Base-by-base conservation (phyloP, 208 protist species). In the Crithidia expoeki region DNA sequence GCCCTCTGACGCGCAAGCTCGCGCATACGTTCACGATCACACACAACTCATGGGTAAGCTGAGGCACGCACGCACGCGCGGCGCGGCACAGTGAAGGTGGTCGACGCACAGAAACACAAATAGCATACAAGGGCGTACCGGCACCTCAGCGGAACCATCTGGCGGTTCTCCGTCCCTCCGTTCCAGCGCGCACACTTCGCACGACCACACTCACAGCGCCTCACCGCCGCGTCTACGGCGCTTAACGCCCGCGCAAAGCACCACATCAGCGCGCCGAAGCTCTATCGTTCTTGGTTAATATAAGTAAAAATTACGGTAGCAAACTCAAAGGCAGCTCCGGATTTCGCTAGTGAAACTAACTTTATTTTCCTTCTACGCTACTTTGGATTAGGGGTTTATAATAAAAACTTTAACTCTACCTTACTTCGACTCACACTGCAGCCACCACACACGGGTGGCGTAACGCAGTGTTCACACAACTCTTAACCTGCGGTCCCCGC, bases 121-220 rank as follows among this genome's bases (percentile, higher is more conserved):
- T n/a, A n/a, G n/a, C n/a, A n/a, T n/a, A n/a, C n/a, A n/a, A n/a
- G n/a, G n/a, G n/a, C n/a, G n/a, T n/a, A n/a, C n/a, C 52, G 30
- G 52, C 52, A 58, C 52, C 16, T 23, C 52, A 21, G 52, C 30
- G 52, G 52, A 58, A 38, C 52, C 52, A 58, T 58, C 52, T 58
- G 52, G 52, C 52, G 52, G 36, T 38, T 58, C 52, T 58, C 52
- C 52, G 52, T 58, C 52, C 25, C 32, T 25, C 38, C 52, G 16
- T 58, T 4, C 14, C 12, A 25, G 21, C 52, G 30, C 52, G 32
- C 30, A 30, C 30, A 38, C 27, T 23, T 2, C 17, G 50, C 64
- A 52, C 36, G 30, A 17, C 19, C 64, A 11, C 64, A 12, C 52
- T 58, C 25, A 58, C 14, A 25, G 30, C 16, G 12, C 30, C 21